Evolutionary conservation across 768 basidiomycete genomes (phyloP).

Genomic region (Astraeus odoratus): DNA sequence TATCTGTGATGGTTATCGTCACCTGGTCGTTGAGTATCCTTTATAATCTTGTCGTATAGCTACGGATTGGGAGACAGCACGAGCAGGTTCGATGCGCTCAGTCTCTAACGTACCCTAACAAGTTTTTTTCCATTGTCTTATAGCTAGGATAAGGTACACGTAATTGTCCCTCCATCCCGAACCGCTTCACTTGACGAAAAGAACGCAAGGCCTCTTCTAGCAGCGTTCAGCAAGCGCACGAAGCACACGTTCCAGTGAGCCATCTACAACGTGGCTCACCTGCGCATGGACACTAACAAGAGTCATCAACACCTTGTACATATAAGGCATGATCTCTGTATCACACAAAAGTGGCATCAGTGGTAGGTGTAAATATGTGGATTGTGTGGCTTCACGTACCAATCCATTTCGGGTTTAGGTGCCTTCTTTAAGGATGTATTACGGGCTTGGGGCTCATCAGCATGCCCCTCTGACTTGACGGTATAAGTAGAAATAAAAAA

Average conservation of each 20-base stretch:
- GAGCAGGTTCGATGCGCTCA: slow-evolving; percentile 91
- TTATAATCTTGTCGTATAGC: slow-evolving; percentile 90
- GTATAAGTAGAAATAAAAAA: too few relatives aligned
- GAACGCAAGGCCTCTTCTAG: slow-evolving; percentile 76
- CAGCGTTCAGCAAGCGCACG: slow-evolving; percentile 77
- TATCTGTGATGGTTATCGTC: slow-evolving; percentile 83
- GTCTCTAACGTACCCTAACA: slow-evolving; percentile 95
- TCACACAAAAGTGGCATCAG: slow-evolving; percentile 1
- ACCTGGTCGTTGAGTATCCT: slow-evolving; percentile 77
- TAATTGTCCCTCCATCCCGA: slow-evolving; percentile 98
- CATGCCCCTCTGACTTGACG: slow-evolving; percentile 83
- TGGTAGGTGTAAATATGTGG: too few relatives aligned
- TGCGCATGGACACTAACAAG: slow-evolving; percentile 92
- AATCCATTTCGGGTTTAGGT: slow-evolving; percentile 82
- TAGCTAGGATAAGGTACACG: slow-evolving; percentile 47
- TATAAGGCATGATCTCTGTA: slow-evolving; percentile 88
- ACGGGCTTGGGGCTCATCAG: slow-evolving; percentile 77
- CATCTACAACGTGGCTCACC: slow-evolving; percentile 72
- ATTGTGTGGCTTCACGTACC: slow-evolving; percentile 36
- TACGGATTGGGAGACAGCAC: slow-evolving; percentile 81
- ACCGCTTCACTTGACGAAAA: slow-evolving; percentile 84
- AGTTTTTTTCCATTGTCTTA: not conserved
- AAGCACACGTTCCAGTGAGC: slow-evolving; percentile 76
- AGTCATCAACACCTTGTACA: slow-evolving; percentile 82
- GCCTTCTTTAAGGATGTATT: slow-evolving; percentile 64